A percentile compares a stretch with the other conserved stretches of the same genome.
Evolutionary conservation across 108 stramenopile genomes (phyloP).

Genomic region (Conticribra weissflogii): DNA sequence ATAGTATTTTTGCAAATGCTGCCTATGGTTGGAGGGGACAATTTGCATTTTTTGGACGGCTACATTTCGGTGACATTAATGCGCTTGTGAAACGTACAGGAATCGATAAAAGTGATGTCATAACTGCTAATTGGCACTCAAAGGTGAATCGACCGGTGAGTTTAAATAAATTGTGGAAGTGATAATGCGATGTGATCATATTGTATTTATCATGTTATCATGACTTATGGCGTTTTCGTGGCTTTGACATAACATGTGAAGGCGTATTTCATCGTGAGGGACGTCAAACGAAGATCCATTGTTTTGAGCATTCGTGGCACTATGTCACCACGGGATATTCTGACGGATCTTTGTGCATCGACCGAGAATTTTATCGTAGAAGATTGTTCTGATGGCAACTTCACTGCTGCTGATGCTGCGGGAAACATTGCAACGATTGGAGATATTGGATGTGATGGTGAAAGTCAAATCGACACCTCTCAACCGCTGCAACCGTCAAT

Average conservation of each 20-base stretch:
- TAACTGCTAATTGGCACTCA: constrained; percentile 58
- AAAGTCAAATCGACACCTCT: too few relatives aligned
- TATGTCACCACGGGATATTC: constrained; percentile 63
- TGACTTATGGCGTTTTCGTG: too few relatives aligned
- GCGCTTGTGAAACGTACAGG: constrained; percentile 55
- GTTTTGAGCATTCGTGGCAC: constrained; percentile 74
- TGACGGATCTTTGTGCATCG: constrained; percentile 73
- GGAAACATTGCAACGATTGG: constrained; percentile 10
- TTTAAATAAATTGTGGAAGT: too few relatives aligned
- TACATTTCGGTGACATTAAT: constrained; percentile 56
- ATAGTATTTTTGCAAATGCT: constrained; percentile 59
- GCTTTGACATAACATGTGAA: background rate
- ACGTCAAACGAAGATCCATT: constrained; percentile 45
- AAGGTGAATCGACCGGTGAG: constrained; percentile 59
- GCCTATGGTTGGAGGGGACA: constrained; percentile 78
- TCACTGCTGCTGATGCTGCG: too few relatives aligned
- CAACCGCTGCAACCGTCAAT: too few relatives aligned
- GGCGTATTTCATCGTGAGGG: constrained; percentile 68
- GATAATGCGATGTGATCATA: background rate
- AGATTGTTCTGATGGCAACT: constrained; percentile 36
- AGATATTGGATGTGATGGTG: constrained; percentile 12
- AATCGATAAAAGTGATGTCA: constrained; percentile 49
- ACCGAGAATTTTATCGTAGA: constrained; percentile 62
- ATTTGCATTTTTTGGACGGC: constrained; percentile 56
- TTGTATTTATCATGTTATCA: too few relatives aligned